These are phyloP conservation scores for Colletotrichum salicis DNA, from an alignment of 2,329 filamentous ascomycete genomes.

Conservation along the genomic window DNA sequence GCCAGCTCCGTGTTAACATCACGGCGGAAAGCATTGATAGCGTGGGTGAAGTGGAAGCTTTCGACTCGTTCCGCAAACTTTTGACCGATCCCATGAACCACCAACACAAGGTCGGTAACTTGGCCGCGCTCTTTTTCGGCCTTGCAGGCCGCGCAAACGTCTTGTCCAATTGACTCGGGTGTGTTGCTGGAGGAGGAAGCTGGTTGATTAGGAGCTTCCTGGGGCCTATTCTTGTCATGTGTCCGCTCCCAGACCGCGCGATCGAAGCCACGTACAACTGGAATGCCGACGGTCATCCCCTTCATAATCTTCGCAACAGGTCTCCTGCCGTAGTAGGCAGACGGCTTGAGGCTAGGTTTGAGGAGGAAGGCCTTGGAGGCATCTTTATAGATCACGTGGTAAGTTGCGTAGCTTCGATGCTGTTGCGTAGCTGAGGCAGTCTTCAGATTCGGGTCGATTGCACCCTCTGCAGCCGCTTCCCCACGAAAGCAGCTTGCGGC, in stretches of 20 bases:
- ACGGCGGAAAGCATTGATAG: slow-evolving; percentile 89
- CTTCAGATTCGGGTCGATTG: slow-evolving; percentile 48
- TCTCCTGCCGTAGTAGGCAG: slow-evolving; percentile 82
- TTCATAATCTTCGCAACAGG: slow-evolving; percentile 88
- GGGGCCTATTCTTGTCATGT: slow-evolving; percentile 60
- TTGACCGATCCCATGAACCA: slow-evolving; percentile 96
- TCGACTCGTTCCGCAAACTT: slow-evolving; percentile 95
- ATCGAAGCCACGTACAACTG: slow-evolving; percentile 91
- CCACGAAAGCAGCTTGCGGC: slow-evolving; percentile 69
- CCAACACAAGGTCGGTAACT: slow-evolving; percentile 88
- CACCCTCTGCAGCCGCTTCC: slow-evolving; percentile 67
- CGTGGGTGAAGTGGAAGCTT: slow-evolving; percentile 96
- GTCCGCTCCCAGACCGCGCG: slow-evolving; percentile 79
- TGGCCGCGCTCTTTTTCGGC: slow-evolving; percentile 72
- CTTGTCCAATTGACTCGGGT: slow-evolving; percentile 35
- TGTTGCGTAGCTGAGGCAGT: slow-evolving; percentile 52
- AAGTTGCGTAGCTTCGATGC: slow-evolving; percentile 73
- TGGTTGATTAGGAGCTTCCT: slow-evolving; percentile 42
- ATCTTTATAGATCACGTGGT: slow-evolving; percentile 89
- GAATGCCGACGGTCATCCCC: slow-evolving; percentile 82
- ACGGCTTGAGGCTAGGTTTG: slow-evolving; percentile 86
- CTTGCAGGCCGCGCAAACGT: slow-evolving; percentile 67
- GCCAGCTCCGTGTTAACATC: slow-evolving; percentile 87
- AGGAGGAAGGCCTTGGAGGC: slow-evolving; percentile 81
- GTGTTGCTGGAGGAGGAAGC: slow-evolving; percentile 31